Conservation (phyloP, 2,329 filamentous ascomycete species). For the Colletotrichum trifolii region DNA sequence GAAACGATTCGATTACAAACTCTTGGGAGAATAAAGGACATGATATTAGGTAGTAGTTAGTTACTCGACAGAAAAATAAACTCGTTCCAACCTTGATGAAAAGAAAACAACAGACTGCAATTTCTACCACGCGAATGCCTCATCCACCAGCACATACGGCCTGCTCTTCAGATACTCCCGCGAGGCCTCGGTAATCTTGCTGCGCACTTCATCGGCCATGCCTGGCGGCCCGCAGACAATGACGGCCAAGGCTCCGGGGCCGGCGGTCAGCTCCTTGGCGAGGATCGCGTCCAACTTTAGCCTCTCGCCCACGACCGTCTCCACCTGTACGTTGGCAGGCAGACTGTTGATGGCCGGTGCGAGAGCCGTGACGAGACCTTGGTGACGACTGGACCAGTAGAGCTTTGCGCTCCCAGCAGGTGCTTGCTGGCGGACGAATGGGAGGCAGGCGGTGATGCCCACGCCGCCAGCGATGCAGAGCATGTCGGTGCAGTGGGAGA, state of each 20-base stretch:
- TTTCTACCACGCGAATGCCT: conserved; percentile 38
- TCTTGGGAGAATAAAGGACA: conserved; percentile 8
- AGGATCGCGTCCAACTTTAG: conserved; percentile 17
- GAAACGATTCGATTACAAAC: conserved; percentile 25
- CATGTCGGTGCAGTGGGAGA: conserved; percentile 20
- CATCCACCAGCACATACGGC: conserved; percentile 36
- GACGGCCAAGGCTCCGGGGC: conserved; percentile 20
- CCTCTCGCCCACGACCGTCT: conserved; percentile 22
- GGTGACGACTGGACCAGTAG: conserved; percentile 17
- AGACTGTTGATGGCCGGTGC: conserved; percentile 9
- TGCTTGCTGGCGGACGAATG: neutral
- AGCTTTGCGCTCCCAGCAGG: conserved; percentile 1
- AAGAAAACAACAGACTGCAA: too few relatives aligned
- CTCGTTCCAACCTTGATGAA: too few relatives aligned
- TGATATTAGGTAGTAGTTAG: neutral
- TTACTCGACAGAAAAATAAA: too few relatives aligned
- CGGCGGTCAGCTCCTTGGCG: conserved; percentile 1
- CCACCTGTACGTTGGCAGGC: conserved; percentile 21
- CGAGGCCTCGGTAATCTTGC: conserved; percentile 28
- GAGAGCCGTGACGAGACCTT: conserved; percentile 11
- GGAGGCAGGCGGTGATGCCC: conserved; percentile 23
- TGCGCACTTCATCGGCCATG: conserved; percentile 38
- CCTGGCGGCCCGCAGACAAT: conserved; percentile 36
- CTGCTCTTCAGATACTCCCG: conserved; percentile 4
- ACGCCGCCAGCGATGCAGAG: conserved; percentile 29